Evolutionary conservation across 768 basidiomycete genomes (phyloP), one percentile per base, ranked within the genome.

Genomic region (Lenzites betulinus): DNA sequence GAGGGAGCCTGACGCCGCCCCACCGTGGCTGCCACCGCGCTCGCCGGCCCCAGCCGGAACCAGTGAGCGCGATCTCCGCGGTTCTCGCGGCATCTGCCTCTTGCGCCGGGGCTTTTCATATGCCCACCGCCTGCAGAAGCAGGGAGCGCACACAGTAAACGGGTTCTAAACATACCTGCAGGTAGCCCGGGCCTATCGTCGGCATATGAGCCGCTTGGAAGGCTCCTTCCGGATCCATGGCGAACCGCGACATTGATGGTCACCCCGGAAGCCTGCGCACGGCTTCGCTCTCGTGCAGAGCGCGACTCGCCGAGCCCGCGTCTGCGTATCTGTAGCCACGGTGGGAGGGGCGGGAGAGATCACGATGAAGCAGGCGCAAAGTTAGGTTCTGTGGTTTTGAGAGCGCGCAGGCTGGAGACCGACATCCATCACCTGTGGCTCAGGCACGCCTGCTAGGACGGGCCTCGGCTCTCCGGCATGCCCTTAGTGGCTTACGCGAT

Each of bases 121-220:
- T 47, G 23, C 2, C 4, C 47, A 11, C 9, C 7, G 47, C 26
- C 11, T 16, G 16, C 11, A 20, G 9, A 7, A 20, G 22, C 20
- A 20, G 15, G 33, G 16, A 13, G 16, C 25, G 30, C 30, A 33
- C 6, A 11, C 30, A 33, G 30, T 33, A 33, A 11, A 33, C 30
- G 30, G 30, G 30, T 25, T 51, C 51, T 13, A 39, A 2, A 56
- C 60, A 42, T 42, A 58, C 61, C 55, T 58, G 51, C 44, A 62
- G 12, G 51, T 58, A 62, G 44, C 38, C 36, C 39, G 44, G 46
- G 38, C 61, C 61, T 23, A 62, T 49, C 47, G 30, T 49, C 15
- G 47, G 47, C 47, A 22, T 5, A 13, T 20, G 11, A 2, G 23
- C 23, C 25, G 18, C 47, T 13, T 33, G 28, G 16, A 30, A 49